Conservation (phyloP, 1,139 yeast species). For the Protomyces macrosporus region DNA sequence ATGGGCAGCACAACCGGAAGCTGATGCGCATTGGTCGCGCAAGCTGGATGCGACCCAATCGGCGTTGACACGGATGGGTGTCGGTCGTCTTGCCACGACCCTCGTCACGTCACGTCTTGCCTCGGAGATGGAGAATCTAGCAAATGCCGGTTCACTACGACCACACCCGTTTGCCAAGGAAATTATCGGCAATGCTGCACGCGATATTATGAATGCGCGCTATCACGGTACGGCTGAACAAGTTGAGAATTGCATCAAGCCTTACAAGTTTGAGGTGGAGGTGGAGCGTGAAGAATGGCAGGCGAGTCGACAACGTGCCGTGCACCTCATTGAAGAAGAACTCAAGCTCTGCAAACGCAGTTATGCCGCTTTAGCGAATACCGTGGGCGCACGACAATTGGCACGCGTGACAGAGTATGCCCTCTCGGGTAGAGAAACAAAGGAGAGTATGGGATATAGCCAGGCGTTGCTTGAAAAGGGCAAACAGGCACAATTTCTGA, state of each 20-base stretch:
- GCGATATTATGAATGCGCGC: slow-evolving; percentile 66
- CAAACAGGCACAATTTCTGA: slow-evolving; percentile 75
- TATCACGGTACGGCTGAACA: slow-evolving; percentile 94
- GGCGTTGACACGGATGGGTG: slow-evolving; percentile 81
- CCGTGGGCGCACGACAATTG: slow-evolving; percentile 77
- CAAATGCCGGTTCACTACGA: slow-evolving; percentile 60
- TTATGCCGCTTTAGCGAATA: slow-evolving; percentile 55
- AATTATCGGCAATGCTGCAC: slow-evolving; percentile 80
- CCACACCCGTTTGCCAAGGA: slow-evolving; percentile 80
- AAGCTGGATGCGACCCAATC: slow-evolving; percentile 80
- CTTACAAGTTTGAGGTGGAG: slow-evolving; percentile 94
- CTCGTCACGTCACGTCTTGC: slow-evolving; percentile 74
- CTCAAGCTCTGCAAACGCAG: slow-evolving; percentile 72
- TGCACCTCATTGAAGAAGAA: slow-evolving; percentile 71
- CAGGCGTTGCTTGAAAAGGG: slow-evolving; percentile 58
- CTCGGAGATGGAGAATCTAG: slow-evolving; percentile 68
- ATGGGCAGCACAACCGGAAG: slow-evolving; percentile 50
- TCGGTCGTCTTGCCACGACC: slow-evolving; percentile 82
- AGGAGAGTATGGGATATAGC: slow-evolving; percentile 51
- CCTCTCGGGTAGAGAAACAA: slow-evolving; percentile 40
- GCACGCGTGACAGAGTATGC: slow-evolving; percentile 66
- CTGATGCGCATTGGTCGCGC: slow-evolving; percentile 80
- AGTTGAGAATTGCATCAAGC: slow-evolving; percentile 96
- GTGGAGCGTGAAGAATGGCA: slow-evolving; percentile 94
- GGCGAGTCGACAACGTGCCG: slow-evolving; percentile 71